A percentile compares a stretch with the other conserved stretches of the same genome.
Conservation (phyloP, 345 rosid genomes). For the Linum trigynum region DNA sequence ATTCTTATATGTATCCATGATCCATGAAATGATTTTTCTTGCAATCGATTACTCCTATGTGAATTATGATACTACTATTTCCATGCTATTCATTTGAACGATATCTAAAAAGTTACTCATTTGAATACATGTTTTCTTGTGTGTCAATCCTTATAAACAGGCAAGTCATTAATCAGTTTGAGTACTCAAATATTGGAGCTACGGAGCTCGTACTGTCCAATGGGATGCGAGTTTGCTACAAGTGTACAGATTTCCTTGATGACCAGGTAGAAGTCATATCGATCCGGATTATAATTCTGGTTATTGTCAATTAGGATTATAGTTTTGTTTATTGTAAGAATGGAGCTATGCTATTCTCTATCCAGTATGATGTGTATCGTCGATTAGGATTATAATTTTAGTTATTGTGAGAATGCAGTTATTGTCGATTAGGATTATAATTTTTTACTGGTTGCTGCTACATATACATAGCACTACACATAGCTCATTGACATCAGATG, state of each 20-base stretch:
- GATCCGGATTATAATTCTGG: neutral
- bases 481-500: too few relatives aligned
- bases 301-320: neutral
- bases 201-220: slow-evolving; percentile 72
- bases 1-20: slow-evolving; percentile 1
- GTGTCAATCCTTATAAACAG: slow-evolving; percentile 35
- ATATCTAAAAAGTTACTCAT: neutral
- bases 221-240: slow-evolving; percentile 78
- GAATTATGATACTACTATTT: too few relatives aligned
- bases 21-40: neutral
- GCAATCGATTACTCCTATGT: neutral
- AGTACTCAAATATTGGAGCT: slow-evolving; percentile 64
- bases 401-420: too few relatives aligned
- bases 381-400: too few relatives aligned
- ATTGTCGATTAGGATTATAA: too few relatives aligned
- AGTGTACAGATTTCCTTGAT: slow-evolving; percentile 74
- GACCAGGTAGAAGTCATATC: slow-evolving; percentile 58
- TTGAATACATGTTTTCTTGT: slow-evolving; percentile 17
- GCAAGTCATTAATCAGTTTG: slow-evolving; percentile 41
- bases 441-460: too few relatives aligned
- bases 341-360: too few relatives aligned
- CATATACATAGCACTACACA: too few relatives aligned
- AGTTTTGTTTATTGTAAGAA: too few relatives aligned
- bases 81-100: too few relatives aligned
- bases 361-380: too few relatives aligned